phyloP scores from a whole-genome alignment of 1,284 basidiomycete species.

The Apiotrichum veenhuisii region DNA sequence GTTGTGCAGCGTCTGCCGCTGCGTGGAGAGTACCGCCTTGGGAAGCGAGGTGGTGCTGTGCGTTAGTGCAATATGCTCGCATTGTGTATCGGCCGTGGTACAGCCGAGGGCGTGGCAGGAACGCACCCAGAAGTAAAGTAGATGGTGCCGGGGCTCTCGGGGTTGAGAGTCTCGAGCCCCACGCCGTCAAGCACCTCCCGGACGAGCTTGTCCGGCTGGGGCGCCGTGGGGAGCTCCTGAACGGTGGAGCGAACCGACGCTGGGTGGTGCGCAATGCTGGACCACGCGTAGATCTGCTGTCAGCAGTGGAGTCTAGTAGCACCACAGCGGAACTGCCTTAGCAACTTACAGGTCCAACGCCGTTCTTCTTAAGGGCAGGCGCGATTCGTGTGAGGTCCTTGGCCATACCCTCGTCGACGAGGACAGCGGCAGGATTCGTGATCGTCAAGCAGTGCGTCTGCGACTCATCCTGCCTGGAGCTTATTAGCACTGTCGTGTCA shows the following conservation, averaged over 20 bases:
- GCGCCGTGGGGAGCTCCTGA: not conserved
- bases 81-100: too few relatives aligned
- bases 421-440: conserved; percentile 28
- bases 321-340: too few relatives aligned
- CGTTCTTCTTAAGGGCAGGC: not conserved
- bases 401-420: conserved; percentile 34
- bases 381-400: conserved; percentile 18
- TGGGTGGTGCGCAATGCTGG: not conserved
- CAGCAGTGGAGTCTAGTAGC: not conserved
- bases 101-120: too few relatives aligned
- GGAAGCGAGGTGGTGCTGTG: conserved; percentile 29
- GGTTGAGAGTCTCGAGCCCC: conserved; percentile 22
- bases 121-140: conserved; percentile 33
- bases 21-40: conserved; percentile 40
- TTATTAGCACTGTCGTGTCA: too few relatives aligned
- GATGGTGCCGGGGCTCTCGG: conserved; percentile 40
- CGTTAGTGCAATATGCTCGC: too few relatives aligned
- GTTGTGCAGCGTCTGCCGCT: conserved; percentile 37
- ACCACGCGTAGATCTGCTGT: not conserved
- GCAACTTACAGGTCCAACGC: conserved; percentile 1
- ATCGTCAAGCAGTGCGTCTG: conserved; percentile 29
- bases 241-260: not conserved
- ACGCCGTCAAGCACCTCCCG: not conserved
- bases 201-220: not conserved
- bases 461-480: conserved; percentile 9